Evolutionary conservation across 345 rosid species (phyloP).

Genomic region (Eutrema yunnanense): DNA sequence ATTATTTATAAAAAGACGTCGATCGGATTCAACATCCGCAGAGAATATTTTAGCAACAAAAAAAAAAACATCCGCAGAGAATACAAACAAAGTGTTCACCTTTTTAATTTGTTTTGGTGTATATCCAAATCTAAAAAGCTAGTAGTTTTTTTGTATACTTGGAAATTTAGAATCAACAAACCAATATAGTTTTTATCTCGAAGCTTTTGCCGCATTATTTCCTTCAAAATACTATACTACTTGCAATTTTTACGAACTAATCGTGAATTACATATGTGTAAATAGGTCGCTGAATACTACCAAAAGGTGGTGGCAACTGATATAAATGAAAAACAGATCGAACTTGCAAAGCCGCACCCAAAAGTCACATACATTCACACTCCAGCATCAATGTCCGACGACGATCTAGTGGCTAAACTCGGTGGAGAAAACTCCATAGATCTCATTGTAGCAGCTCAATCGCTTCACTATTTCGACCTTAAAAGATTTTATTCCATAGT

Average conservation of each 20-base stretch:
- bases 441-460: slow-evolving; percentile 45
- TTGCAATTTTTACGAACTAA: not conserved
- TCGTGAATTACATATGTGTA: not conserved
- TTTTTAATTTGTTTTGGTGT: not conserved
- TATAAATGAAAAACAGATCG: slow-evolving; percentile 10
- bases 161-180: too few species aligned
- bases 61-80: not conserved
- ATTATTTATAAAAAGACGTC: not conserved
- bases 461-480: slow-evolving; percentile 55
- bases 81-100: not conserved
- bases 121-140: too few species aligned
- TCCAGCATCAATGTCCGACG: slow-evolving; percentile 23
- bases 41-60: not conserved
- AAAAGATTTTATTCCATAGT: slow-evolving; percentile 46
- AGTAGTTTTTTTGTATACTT: too few species aligned
- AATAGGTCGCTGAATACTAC: slow-evolving; percentile 22
- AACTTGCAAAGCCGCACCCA: slow-evolving; percentile 15
- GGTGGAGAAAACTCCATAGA: slow-evolving; percentile 30
- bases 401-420: slow-evolving; percentile 15
- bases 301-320: slow-evolving; percentile 29
- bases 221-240: not conserved
- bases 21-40: not conserved
- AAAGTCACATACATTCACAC: slow-evolving; percentile 27
- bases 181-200: not conserved
- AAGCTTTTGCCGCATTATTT: not conserved